phyloP scores from a whole-genome alignment of 441 rosid genomes.

The Macaranga tanarius region DNA sequence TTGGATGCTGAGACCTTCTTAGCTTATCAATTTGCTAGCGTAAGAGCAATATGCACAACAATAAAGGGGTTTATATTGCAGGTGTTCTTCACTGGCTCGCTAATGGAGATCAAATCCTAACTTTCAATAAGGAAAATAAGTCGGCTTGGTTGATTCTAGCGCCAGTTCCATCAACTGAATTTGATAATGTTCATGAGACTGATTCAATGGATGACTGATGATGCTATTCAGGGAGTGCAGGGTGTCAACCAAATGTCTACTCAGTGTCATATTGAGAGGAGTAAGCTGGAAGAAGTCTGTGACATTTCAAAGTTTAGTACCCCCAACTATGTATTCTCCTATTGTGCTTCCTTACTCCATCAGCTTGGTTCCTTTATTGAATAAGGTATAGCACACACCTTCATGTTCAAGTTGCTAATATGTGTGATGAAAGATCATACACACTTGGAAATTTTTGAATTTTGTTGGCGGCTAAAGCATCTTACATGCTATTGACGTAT shows the following conservation, averaged over 20 bases:
- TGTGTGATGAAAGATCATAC: background rate
- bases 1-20: no score
- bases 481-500: background rate
- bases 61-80: slow-evolving; percentile 33
- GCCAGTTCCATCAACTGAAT: slow-evolving; percentile 32
- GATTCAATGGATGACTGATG: no score
- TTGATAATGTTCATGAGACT: slow-evolving; percentile 25
- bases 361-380: slow-evolving; percentile 33
- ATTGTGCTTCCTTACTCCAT: slow-evolving; percentile 35
- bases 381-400: background rate
- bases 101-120: slow-evolving; percentile 34
- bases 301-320: slow-evolving; percentile 20
- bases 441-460: background rate
- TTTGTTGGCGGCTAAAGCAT: background rate
- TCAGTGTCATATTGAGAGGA: slow-evolving; percentile 23
- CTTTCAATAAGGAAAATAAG: slow-evolving; percentile 34
- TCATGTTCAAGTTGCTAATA: background rate
- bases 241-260: slow-evolving; percentile 26
- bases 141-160: slow-evolving; percentile 33
- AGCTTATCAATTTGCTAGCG: no score
- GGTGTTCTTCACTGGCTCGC: slow-evolving; percentile 46
- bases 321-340: slow-evolving; percentile 13
- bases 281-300: slow-evolving; percentile 27
- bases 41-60: slow-evolving; percentile 25
- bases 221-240: no score